Evolutionary conservation across 1,284 basidiomycete species (phyloP).

Genomic region (Albatrellus sp.): DNA sequence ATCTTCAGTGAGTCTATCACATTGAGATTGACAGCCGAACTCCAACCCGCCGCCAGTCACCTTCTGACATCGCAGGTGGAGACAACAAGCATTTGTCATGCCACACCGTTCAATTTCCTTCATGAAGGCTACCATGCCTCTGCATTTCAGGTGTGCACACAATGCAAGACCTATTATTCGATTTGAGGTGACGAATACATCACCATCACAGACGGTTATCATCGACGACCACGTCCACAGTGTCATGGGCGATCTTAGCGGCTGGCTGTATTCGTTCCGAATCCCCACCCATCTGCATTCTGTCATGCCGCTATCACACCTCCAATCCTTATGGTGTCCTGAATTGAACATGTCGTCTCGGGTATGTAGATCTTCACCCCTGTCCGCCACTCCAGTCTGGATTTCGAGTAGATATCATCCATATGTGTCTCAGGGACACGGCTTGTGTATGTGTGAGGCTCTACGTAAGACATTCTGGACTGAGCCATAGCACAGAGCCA

Average conservation of each 20-base stretch:
- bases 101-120: too few species aligned
- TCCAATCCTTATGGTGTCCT: background rate
- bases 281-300: background rate
- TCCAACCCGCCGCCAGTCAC: background rate
- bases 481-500: constrained; percentile 24
- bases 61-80: background rate
- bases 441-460: constrained; percentile 30
- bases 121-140: background rate
- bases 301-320: background rate
- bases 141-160: background rate
- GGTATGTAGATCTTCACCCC: background rate
- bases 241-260: background rate
- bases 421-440: constrained; percentile 33
- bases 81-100: background rate
- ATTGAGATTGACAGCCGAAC: too few species aligned
- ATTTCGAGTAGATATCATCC: constrained; percentile 21
- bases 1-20: too few species aligned
- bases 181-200: background rate
- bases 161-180: too few species aligned
- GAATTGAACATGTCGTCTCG: background rate
- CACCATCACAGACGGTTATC: background rate
- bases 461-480: background rate
- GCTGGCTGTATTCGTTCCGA: background rate
- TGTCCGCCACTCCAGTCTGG: background rate
- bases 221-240: background rate